Evolutionary conservation across 116 monocot genomes (phyloP).

Genomic region (Papilionanthe hybrid): DNA sequence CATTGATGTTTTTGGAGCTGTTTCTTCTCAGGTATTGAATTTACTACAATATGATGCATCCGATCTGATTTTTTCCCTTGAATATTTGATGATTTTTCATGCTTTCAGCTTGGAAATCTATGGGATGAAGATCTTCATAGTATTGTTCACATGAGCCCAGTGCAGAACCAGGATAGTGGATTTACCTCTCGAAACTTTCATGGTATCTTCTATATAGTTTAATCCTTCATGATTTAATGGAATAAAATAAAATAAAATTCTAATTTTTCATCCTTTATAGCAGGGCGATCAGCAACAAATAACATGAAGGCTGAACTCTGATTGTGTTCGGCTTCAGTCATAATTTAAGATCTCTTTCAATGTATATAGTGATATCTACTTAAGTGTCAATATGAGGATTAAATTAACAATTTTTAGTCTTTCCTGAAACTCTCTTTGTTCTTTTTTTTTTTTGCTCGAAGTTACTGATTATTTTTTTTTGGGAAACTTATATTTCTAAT

Average conservation of each 20-base stretch:
- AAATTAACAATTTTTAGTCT: not conserved
- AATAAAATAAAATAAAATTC: not conserved
- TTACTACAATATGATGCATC: not conserved
- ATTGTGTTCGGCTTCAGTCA: not conserved
- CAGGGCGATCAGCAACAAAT: not conserved
- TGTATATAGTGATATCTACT: not conserved
- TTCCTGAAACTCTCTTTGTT: not conserved
- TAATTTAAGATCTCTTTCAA: not conserved
- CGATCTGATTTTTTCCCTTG: not conserved
- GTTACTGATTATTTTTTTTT: slow-evolving; percentile 54
- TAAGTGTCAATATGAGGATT: not conserved
- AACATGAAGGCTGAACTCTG: slow-evolving; percentile 6
- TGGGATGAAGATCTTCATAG: slow-evolving; percentile 8
- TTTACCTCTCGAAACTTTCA: slow-evolving; percentile 1
- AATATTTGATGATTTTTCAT: not conserved
- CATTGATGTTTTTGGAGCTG: not conserved
- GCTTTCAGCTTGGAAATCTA: not conserved
- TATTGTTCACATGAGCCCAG: not conserved
- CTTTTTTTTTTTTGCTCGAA: not conserved
- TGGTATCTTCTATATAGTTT: not conserved
- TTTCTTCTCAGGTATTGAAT: slow-evolving; percentile 2
- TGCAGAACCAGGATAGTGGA: not conserved
- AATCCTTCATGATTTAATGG: not conserved
- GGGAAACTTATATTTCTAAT: slow-evolving; percentile 23
- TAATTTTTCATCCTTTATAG: not conserved